A percentile compares a stretch with the other conserved stretches of the same genome.
phyloP scores from a whole-genome alignment of 306 rosid genomes.

The Oemleria cerasiformis region DNA sequence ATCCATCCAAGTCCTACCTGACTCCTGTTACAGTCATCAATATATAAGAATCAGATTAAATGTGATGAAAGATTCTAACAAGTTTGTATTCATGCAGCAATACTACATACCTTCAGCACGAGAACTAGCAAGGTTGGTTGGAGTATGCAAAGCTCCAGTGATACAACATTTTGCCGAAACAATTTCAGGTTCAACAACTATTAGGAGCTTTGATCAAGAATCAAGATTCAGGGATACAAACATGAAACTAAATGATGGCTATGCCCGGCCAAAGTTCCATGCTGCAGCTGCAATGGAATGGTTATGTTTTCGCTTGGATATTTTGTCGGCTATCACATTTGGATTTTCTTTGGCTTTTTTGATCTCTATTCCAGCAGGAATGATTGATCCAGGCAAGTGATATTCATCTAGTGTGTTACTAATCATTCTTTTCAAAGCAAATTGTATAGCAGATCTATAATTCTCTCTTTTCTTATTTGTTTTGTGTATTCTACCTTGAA shows the following conservation, averaged over 20 bases:
- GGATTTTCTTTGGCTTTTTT: slow-evolving; percentile 52
- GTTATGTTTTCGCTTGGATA: slow-evolving; percentile 60
- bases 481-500: slow-evolving; percentile 19
- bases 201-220: slow-evolving; percentile 72
- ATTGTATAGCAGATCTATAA: not conserved
- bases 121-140: slow-evolving; percentile 71
- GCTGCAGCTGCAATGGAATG: slow-evolving; percentile 57
- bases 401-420: not conserved
- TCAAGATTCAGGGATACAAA: slow-evolving; percentile 53
- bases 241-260: slow-evolving; percentile 56
- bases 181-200: slow-evolving; percentile 72
- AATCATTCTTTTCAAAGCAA: not conserved
- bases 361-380: slow-evolving; percentile 51
- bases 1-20: not conserved
- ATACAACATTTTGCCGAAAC: slow-evolving; percentile 85
- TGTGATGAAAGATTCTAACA: slow-evolving; percentile 4
- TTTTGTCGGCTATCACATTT: slow-evolving; percentile 58
- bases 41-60: not conserved
- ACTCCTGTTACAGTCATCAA: not conserved
- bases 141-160: slow-evolving; percentile 88
- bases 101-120: slow-evolving; percentile 67
- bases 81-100: slow-evolving; percentile 45
- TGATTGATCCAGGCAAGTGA: slow-evolving; percentile 54
- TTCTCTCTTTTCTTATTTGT: not conserved
- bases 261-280: slow-evolving; percentile 55